Evolutionary conservation across 2,329 filamentous ascomycete genomes (phyloP), one percentile per base, ranked within the genome.

Genomic region (Balansia obtecta): DNA sequence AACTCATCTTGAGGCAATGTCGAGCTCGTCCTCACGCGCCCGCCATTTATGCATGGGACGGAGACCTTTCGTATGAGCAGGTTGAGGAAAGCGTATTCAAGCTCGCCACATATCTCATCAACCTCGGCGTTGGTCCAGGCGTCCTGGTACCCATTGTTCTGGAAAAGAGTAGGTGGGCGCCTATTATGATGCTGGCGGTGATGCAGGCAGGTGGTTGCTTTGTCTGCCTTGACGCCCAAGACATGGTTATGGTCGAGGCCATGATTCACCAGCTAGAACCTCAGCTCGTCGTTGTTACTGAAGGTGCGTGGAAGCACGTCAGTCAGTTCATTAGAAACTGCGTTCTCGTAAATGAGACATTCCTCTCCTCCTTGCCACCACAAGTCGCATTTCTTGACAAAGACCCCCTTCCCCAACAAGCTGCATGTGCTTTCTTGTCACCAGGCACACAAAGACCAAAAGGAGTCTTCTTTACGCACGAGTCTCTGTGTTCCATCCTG

Each of bases 161-260:
- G 58, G 79, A 86, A 42, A 89, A 87, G 65, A 85, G 77, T 18
- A 67, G 80, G 13, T 76, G 84, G 61, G 73, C 86, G 0, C 83
- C 88, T 45, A 68, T 88, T 39, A 75, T 82, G 7, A 82, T 90
- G 53, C 70, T 90, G 18, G 83, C 84, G 0, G 73, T 83, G 1
- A 67, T 88, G 42, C 84, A 86, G 57, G 66, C 74, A 4, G 75
- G 75, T 12, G 74, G 70, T 1, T 68, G 68, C n/a, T 71, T 78
- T 40, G 71, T 75, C 0, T 70, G 74, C 0, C 63, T 79, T 30
- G 75, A 77, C 42, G 65, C 64, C 2, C 67, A 71, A 15, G 69
- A 75, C 22, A 61, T 67, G 18, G 58, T 62, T 46, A 65, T 69
- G 30, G 68, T 70, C 20, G 65, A 68, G 33, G 66, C 67, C 7